These are phyloP conservation scores for Aspergillus sp. DNA, from an alignment of 2,329 filamentous ascomycete genomes.

Conservation along the genomic window DNA sequence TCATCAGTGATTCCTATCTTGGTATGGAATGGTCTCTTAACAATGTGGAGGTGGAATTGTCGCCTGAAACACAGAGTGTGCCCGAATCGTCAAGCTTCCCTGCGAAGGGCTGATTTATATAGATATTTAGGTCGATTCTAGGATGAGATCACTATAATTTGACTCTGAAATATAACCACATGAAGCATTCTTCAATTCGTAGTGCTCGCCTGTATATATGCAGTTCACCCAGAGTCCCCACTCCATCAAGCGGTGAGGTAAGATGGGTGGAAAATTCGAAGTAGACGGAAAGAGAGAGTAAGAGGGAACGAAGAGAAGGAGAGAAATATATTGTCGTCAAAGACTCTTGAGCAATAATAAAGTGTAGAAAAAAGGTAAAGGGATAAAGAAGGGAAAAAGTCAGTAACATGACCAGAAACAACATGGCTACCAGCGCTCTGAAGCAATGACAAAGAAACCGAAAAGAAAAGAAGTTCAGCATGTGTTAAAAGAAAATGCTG, in stretches of 20 bases:
- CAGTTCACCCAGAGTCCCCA: too few species aligned
- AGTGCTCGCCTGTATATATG: too few species aligned
- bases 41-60: conserved; percentile 47
- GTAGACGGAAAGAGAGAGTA: neutral
- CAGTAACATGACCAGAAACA: neutral
- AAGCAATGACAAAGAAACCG: neutral
- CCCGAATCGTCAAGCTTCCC: conserved; percentile 7
- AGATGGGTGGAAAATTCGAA: neutral
- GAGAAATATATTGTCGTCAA: neutral
- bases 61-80: conserved; percentile 16
- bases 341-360: neutral
- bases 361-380: neutral
- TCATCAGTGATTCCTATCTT: conserved; percentile 84
- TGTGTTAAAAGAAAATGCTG: neutral
- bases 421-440: neutral
- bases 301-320: neutral
- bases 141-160: too few species aligned
- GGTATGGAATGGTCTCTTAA: conserved; percentile 62
- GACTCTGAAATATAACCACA: too few species aligned
- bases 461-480: neutral
- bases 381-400: neutral
- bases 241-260: too few species aligned
- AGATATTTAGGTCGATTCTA: too few species aligned
- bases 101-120: conserved; percentile 6
- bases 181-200: too few species aligned